Base-by-base conservation (phyloP, 2,329 filamentous ascomycete species). In the Fusarium xylarioides region DNA sequence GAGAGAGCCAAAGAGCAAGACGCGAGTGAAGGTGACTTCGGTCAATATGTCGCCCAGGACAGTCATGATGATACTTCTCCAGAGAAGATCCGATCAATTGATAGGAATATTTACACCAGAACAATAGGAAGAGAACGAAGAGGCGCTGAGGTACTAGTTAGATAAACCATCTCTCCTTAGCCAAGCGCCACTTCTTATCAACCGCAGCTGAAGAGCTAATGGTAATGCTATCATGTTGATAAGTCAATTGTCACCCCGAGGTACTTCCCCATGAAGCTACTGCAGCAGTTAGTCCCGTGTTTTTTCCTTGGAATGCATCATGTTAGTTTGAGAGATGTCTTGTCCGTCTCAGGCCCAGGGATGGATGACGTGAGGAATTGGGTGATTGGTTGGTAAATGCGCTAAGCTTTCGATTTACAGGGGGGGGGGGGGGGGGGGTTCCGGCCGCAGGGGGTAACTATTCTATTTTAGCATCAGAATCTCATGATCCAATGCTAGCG, bases 1-100 rank as follows among this genome's bases (percentile, higher is more conserved):
- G 42, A 82, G 56, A 23, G 77, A 21, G 21, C 79, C 53, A 14
- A 74, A 77, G n/a, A 71, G 63, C 12, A 78, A 58, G 52, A 82
- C 63, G 11, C 80, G 80, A 10, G 70, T 71, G 11, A 75, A 68
- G 18, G 82, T 82, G 49, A 83, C 53, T 35, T 75, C 73, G 35
- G 80, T 79, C 54, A 80, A 42, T 23, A 80, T 32, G 23, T 64
- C 61, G n/a, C 57, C 32, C 16, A 74, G 37, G 19, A 70, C 28
- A 21, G 66, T 63, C 66, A 58, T 69, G 60, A n/a, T 63, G 56
- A 37, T 50, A 19, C 59, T 66, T 32, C 35, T 60, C 35, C 30
- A 55, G 35, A 34, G n/a, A 55, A 34, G 43, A 18, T 11, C 30
- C 4, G 9, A 54, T 42, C 9, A 34, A 54, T 42, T 19, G 19